Evolutionary conservation across 306 rosid genomes (phyloP).

Genomic region (Rosa multiflora): DNA sequence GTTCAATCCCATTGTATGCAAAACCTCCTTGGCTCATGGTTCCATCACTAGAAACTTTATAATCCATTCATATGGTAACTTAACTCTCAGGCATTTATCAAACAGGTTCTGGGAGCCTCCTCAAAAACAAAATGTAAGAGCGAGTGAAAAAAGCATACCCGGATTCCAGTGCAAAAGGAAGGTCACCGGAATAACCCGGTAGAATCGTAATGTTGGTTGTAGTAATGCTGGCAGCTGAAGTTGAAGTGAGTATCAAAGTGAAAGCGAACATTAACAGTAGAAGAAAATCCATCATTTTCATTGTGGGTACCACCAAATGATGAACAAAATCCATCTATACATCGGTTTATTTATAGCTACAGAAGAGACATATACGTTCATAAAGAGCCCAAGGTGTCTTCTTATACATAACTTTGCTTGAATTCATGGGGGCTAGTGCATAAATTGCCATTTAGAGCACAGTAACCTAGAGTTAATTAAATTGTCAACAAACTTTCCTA

Average conservation of each 20-base stretch:
- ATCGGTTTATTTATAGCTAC: background rate
- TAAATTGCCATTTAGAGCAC: no score
- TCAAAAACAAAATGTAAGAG: background rate
- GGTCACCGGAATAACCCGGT: slow-evolving; percentile 24
- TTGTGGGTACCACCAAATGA: background rate
- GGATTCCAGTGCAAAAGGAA: slow-evolving; percentile 16
- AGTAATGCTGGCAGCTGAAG: background rate
- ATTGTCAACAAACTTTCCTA: background rate
- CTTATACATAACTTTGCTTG: background rate
- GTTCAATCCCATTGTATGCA: background rate
- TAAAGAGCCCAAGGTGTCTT: background rate
- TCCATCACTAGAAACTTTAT: no score
- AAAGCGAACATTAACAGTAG: background rate
- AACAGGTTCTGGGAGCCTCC: background rate
- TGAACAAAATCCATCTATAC: background rate
- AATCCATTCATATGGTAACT: background rate
- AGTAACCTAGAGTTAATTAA: background rate
- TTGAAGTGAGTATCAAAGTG: background rate
- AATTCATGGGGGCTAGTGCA: background rate
- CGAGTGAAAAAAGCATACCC: slow-evolving; percentile 10
- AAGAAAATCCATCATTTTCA: background rate
- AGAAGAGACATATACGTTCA: background rate
- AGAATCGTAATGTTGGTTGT: slow-evolving; percentile 3
- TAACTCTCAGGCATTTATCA: no score
- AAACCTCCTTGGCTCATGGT: background rate